phyloP scores from a whole-genome alignment of 2,329 filamentous ascomycete genomes.

The Ophiocordyceps polyrhachis-furcata region DNA sequence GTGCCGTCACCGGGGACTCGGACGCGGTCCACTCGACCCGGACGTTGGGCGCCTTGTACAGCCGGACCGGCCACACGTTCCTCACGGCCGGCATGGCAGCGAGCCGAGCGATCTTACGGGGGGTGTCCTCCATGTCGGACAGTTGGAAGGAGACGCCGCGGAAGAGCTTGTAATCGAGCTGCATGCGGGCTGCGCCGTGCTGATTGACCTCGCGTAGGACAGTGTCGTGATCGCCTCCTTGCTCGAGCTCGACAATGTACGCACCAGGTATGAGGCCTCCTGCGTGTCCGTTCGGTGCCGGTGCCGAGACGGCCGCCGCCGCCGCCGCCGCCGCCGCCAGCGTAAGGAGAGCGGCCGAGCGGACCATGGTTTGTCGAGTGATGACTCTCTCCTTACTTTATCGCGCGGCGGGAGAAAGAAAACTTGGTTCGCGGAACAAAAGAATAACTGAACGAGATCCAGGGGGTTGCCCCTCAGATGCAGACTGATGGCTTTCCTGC shows the following conservation, averaged over 20 bases:
- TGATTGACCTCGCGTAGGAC: constrained; percentile 6
- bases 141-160: constrained; percentile 35
- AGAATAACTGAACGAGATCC: not conserved
- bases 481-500: not conserved
- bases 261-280: constrained; percentile 4
- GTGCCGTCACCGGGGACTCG: constrained; percentile 3
- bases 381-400: not conserved
- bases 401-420: not conserved
- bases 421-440: not conserved
- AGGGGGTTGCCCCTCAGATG: not conserved
- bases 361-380: constrained; percentile 3
- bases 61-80: constrained; percentile 27
- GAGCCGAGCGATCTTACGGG: constrained; percentile 22
- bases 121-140: constrained; percentile 24
- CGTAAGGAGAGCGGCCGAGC: constrained; percentile 4
- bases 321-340: constrained; percentile 4
- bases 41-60: constrained; percentile 25
- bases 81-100: constrained; percentile 25
- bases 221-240: constrained; percentile 5
- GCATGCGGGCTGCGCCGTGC: constrained; percentile 26
- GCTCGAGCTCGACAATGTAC: constrained; percentile 7
- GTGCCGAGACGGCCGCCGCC: constrained; percentile 1
- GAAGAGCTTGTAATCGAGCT: constrained; percentile 31
- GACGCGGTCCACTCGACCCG: constrained; percentile 25
- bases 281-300: too few relatives aligned